Conservation (phyloP, 345 rosid genomes). For the Zanthoxylum bungeanum region DNA sequence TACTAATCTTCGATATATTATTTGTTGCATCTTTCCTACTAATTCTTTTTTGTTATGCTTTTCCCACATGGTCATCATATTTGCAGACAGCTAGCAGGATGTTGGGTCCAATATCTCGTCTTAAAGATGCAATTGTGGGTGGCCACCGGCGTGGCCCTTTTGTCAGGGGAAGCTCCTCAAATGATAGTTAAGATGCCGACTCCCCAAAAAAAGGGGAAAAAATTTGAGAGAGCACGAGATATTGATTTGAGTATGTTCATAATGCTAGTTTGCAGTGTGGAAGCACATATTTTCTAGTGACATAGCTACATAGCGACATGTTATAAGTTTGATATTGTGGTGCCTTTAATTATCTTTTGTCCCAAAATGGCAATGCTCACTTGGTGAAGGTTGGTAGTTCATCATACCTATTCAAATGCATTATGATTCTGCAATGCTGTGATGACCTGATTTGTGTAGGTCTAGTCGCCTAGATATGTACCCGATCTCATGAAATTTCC, state of each 20-base stretch:
- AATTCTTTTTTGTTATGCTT: not conserved
- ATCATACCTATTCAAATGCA: not conserved
- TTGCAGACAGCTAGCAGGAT: slow-evolving; percentile 62
- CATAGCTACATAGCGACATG: not conserved
- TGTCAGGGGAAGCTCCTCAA: slow-evolving; percentile 48
- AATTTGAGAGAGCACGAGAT: not conserved
- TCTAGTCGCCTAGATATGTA: too few species aligned
- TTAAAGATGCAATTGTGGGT: slow-evolving; percentile 75
- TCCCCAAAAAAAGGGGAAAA: not conserved
- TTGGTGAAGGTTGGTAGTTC: not conserved
- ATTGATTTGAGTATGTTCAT: not conserved
- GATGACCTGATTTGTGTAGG: not conserved
- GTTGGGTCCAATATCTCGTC: slow-evolving; percentile 68
- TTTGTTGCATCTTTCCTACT: not conserved
- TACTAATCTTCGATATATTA: too few species aligned
- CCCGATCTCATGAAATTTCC: too few species aligned
- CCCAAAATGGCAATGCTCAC: not conserved
- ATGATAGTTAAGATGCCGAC: slow-evolving; percentile 44
- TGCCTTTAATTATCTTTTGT: not conserved
- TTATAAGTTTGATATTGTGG: slow-evolving; percentile 10
- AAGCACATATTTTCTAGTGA: not conserved
- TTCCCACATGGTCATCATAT: not conserved
- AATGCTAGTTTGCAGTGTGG: slow-evolving; percentile 13
- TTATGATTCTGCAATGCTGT: not conserved
- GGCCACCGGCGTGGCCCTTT: slow-evolving; percentile 65